Conservation (phyloP, 306 rosid species). For the Hippophae gyantsensis region DNA sequence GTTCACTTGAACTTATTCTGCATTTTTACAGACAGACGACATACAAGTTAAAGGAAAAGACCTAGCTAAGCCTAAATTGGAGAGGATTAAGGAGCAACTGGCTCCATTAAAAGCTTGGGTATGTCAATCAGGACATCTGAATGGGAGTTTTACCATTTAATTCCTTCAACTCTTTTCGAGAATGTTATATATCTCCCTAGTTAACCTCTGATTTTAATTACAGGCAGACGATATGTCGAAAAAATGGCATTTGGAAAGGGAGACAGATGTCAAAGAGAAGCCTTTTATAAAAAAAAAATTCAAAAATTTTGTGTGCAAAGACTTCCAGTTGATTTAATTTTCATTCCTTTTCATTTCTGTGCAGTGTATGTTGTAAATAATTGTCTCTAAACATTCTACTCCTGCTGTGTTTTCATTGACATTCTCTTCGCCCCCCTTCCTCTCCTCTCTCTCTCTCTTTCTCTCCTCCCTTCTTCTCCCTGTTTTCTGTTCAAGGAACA, state of each 20-base stretch:
- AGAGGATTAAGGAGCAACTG: constrained; percentile 42
- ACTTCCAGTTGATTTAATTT: constrained; percentile 26
- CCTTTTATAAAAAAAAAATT: constrained; percentile 53
- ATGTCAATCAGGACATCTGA: constrained; percentile 10
- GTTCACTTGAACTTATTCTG: constrained; percentile 7
- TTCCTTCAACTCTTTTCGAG: neutral
- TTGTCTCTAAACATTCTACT: too few relatives aligned
- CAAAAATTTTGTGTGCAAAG: constrained; percentile 48
- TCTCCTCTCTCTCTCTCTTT: too few relatives aligned
- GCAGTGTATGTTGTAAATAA: neutral
- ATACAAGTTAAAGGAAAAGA: constrained; percentile 52
- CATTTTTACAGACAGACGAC: constrained; percentile 48
- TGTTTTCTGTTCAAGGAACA: too few relatives aligned
- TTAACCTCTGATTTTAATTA: constrained; percentile 23
- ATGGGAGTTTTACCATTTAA: neutral
- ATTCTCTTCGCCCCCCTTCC: too few relatives aligned
- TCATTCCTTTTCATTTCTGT: neutral
- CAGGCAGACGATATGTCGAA: constrained; percentile 61
- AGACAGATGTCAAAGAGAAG: constrained; percentile 54
- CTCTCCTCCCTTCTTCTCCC: too few relatives aligned
- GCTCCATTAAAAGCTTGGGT: constrained; percentile 68
- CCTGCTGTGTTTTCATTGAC: too few relatives aligned
- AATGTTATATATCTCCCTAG: constrained; percentile 8
- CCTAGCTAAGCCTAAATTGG: constrained; percentile 47
- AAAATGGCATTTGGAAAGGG: constrained; percentile 61